Base-by-base conservation (phyloP, 208 protist genomes). In the Trypanosomatidae sp. region DNA sequence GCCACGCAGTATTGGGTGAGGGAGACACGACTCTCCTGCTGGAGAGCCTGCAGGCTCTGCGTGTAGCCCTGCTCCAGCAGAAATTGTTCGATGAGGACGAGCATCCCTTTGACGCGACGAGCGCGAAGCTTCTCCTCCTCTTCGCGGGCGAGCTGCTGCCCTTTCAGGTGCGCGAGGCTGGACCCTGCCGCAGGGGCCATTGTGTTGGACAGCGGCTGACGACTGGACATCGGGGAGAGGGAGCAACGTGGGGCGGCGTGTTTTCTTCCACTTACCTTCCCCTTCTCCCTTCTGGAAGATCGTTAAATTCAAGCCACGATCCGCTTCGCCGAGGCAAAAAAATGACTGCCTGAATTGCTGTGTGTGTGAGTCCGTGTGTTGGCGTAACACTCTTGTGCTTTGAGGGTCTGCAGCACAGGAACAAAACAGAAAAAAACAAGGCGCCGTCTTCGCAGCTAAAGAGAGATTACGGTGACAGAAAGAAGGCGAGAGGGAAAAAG, bases 31-130 rank as follows among this genome's bases (percentile, higher is more conserved):
- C 90, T 93, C 69, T 98, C 94, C 62, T 88, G 85, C 76, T 98
- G 92, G 8, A 98, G 82, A 19, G 76, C 76, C 69, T 96, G 86
- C 59, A 96, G 71, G 19, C 87, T 67, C n/a, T 87, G 76, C 4
- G 67, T 71, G 62, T 97, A 97, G 36, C 94, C 94, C 69, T 95
- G 91, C 59, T 96, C 94, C 12, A 91, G 74, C 15, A 97, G 74
- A 69, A 96, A 95, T 71, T 96, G 90, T 39, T 88, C 79, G 33
- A 94, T 76, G 13, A 97, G 72, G 4, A 98, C 91, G 36, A 98
- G 62, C 39, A 83, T 71, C 30, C 91, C 94, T 50, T 92, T 93
- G 22, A 95, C 76, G 52, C 94, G 89, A 19, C 81, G 80, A 49
- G 85, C 73, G 8, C 88, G 84, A 19, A 83, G 65, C 69, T 88